Evolutionary conservation across 495 filamentous ascomycete genomes (phyloP).

Genomic region (Hyaloscypha bicolor): DNA sequence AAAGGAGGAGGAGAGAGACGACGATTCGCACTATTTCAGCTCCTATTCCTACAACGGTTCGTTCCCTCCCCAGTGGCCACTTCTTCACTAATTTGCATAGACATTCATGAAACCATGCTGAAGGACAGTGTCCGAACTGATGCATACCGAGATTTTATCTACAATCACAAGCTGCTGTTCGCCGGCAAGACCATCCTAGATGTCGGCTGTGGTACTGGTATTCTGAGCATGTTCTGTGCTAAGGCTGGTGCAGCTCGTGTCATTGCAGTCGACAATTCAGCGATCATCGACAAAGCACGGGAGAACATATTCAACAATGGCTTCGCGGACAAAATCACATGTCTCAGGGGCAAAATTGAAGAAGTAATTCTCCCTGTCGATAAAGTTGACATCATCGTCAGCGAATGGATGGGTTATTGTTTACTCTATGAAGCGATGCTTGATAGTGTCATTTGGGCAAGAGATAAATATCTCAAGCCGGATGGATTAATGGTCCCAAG

Average conservation of each 20-base stretch:
- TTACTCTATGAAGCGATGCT: conserved; percentile 98
- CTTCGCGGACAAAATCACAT: conserved; percentile 81
- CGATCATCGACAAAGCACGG: conserved; percentile 91
- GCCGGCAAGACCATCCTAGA: conserved; percentile 97
- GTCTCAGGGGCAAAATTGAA: conserved; percentile 95
- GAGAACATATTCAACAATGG: conserved; percentile 89
- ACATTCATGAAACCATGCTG: conserved; percentile 92
- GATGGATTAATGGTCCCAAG: conserved; percentile 90
- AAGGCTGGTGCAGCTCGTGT: conserved; percentile 92
- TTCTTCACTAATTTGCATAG: conserved; percentile 39
- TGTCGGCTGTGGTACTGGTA: conserved; percentile 92
- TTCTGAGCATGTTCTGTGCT: conserved; percentile 86
- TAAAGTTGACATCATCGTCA: conserved; percentile 97
- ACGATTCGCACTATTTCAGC: conserved; percentile 74
- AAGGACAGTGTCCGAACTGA: conserved; percentile 95
- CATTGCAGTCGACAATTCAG: conserved; percentile 95
- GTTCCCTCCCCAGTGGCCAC: conserved; percentile 16
- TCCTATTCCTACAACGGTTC: conserved; percentile 80
- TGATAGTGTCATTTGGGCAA: conserved; percentile 90
- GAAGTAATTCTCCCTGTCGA: conserved; percentile 85
- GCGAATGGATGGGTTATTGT: conserved; percentile 99
- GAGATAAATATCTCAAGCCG: conserved; percentile 84
- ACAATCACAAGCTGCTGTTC: conserved; percentile 94
- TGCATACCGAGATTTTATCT: conserved; percentile 96
- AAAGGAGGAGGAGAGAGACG: conserved; percentile 47